These are phyloP conservation scores for Moelleriella libera DNA, from an alignment of 2,329 filamentous ascomycete genomes.

Conservation along the genomic window DNA sequence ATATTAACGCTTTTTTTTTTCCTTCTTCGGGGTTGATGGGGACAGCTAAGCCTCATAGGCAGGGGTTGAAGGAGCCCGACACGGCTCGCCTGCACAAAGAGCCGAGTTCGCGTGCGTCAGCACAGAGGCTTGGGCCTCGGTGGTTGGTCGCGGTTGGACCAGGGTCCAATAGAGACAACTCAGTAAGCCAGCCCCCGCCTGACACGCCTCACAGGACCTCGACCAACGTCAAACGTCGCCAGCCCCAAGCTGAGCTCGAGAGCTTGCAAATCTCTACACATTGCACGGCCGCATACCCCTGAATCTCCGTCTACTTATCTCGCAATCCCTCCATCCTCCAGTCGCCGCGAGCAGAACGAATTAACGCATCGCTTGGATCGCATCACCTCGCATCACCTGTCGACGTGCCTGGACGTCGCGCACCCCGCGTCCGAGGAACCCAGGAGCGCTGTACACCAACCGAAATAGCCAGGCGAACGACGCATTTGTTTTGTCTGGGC, in stretches of 20 bases:
- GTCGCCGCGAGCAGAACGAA: neutral
- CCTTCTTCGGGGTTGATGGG: no score
- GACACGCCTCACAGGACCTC: neutral
- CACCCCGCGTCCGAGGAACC: neutral
- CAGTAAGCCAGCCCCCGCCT: neutral
- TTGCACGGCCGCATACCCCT: neutral
- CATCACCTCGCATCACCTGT: neutral
- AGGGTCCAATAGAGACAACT: no score
- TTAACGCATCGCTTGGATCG: no score
- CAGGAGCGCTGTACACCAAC: neutral
- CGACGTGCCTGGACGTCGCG: neutral
- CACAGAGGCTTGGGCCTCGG: neutral
- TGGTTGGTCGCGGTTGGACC: no score
- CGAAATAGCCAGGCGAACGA: neutral
- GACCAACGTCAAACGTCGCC: constrained; percentile 8
- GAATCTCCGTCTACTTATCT: neutral
- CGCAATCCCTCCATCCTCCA: neutral
- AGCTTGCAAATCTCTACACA: constrained; percentile 4
- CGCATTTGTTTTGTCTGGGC: neutral
- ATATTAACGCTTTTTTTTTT: no score
- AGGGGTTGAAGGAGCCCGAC: neutral
- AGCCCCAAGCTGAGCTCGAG: constrained; percentile 6
- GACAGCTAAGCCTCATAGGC: no score
- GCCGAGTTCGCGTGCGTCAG: neutral
- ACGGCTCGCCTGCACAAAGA: neutral